Conservation (phyloP, 305 asterid genomes). For the Striga hermonthica region DNA sequence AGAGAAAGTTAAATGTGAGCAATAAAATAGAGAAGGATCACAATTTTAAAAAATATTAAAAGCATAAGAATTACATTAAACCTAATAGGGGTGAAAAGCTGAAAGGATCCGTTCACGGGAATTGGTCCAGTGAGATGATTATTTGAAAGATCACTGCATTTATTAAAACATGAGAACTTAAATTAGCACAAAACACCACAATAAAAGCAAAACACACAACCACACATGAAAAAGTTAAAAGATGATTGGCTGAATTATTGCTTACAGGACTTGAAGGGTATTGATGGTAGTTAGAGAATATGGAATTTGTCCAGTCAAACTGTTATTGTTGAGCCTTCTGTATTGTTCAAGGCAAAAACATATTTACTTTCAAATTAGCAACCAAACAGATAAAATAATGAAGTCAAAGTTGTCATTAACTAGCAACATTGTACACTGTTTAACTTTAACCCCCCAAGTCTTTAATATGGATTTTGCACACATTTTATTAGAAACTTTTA, state of each 20-base stretch:
- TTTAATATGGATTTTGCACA: neutral
- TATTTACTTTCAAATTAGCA: conserved; percentile 28
- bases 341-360: conserved; percentile 28
- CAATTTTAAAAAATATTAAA: conserved; percentile 12
- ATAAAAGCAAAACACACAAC: conserved; percentile 6
- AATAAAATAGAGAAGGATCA: conserved; percentile 29
- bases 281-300: conserved; percentile 46
- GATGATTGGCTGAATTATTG: conserved; percentile 31
- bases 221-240: conserved; percentile 17
- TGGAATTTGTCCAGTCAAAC: conserved; percentile 69
- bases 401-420: conserved; percentile 15
- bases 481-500: conserved; percentile 8
- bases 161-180: conserved; percentile 27
- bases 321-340: conserved; percentile 96
- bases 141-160: conserved; percentile 85
- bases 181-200: conserved; percentile 28
- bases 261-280: conserved; percentile 98
- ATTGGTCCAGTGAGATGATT: conserved; percentile 60
- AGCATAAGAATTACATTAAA: conserved; percentile 32
- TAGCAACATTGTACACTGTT: neutral
- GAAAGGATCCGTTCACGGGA: conserved; percentile 90
- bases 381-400: conserved; percentile 25
- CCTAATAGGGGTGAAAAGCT: conserved; percentile 95
- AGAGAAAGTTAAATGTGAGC: conserved; percentile 34
- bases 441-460: neutral